Percentiles rank a stretch among this genome's conserved stretches.
Conservation (phyloP, 768 basidiomycete species). For the Leccinellum rugosiceps region DNA sequence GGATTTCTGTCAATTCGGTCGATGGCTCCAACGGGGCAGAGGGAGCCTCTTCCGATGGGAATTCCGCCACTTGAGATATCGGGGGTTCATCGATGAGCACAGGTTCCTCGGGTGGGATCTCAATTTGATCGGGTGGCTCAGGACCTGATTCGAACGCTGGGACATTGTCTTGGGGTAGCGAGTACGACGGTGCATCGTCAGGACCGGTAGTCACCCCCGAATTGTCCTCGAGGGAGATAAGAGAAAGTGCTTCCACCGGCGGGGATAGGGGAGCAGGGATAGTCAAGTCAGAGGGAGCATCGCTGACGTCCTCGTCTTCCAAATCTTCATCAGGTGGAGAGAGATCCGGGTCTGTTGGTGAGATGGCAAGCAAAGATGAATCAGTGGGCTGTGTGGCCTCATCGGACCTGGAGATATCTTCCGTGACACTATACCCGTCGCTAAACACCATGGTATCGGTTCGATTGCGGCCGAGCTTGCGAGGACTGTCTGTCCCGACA, state of each 20-base stretch:
- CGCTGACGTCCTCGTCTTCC: conserved; percentile 24
- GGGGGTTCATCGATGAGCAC: not conserved
- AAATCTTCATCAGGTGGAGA: conserved; percentile 20
- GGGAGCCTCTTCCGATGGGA: conserved; percentile 5
- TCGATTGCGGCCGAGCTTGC: conserved; percentile 50
- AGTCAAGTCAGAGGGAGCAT: conserved; percentile 20
- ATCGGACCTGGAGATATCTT: conserved; percentile 34
- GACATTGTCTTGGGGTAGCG: conserved; percentile 1
- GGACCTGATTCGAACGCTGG: conserved; percentile 5
- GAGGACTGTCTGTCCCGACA: conserved; percentile 37
- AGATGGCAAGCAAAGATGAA: conserved; percentile 9
- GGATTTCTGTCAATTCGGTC: conserved; percentile 4
- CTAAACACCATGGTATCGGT: conserved; percentile 78
- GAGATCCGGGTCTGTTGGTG: conserved; percentile 3
- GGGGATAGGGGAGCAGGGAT: conserved; percentile 23
- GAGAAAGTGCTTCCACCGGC: conserved; percentile 24
- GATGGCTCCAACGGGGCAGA: not conserved
- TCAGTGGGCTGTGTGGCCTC: not conserved
- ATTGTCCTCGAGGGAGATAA: conserved; percentile 25
- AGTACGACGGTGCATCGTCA: conserved; percentile 2
- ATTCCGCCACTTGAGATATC: conserved; percentile 4
- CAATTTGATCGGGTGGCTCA: conserved; percentile 7
- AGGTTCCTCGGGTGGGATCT: conserved; percentile 1
- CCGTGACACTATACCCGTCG: conserved; percentile 37
- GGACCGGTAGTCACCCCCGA: not conserved